Evolutionary conservation across 495 filamentous ascomycete species (phyloP), one percentile per base, ranked within the genome.

Genomic region (Penicillium egyptiacum): DNA sequence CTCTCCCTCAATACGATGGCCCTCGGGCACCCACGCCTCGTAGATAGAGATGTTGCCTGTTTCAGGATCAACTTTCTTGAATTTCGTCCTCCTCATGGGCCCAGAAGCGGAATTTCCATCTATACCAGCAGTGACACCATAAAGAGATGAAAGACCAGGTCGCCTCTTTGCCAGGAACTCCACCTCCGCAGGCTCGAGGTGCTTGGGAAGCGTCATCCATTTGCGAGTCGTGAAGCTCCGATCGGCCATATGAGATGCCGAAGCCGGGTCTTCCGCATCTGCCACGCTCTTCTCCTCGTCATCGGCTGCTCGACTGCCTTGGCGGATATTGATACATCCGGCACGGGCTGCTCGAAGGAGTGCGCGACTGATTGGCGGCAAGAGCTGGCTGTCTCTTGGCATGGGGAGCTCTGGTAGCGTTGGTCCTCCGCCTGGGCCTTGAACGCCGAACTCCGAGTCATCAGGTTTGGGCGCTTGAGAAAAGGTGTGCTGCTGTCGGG

Each of bases 101-200:
- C 68, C 63, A 12, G 76, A 62, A 14, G 77, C 69, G 19, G 67
- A 72, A 6, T 72, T 57, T 35, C 70, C 75, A 12, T 81, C 79
- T 7, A 72, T 68, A 45, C 78, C 65, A 16, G 76, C 75, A 37
- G 81, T 63, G 14, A 70, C 72, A 3, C 76, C 77, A 60, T 85
- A 83, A 9, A 81, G 63, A 20, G 78, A 81, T 10, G 79, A 77
- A 19, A 89, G 70, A n/a, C 89, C 90, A 63, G 90, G 91, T 59
- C 91, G 83, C 47, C 92, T 79, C 72, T 96, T 96, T 0, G 92
- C 94, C 20, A 98, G 75, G 61, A 90, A 94, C 42, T 96, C 91
- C 3, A 86, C 73, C 42, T 90, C 86, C 0, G 88, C 78, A 8
- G 81, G 81, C 65, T 97, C 93, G 30, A 87, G 68, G 68, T 90